Evolutionary conservation across 1,139 yeast genomes (phyloP), one percentile per base, ranked within the genome.

Genomic region (Diutina sp.): DNA sequence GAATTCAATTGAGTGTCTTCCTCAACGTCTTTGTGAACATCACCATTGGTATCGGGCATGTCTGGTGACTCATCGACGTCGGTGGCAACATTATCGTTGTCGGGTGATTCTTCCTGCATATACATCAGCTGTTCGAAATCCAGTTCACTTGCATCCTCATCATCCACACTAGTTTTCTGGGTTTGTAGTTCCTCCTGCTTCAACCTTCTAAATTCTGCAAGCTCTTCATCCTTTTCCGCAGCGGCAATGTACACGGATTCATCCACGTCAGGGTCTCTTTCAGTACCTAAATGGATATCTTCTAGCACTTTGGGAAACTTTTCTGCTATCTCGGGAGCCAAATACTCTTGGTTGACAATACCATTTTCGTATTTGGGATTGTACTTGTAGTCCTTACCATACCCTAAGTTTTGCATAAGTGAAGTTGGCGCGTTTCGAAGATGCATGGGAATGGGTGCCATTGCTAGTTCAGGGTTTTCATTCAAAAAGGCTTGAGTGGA

Each of bases 341-440:
- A 71, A 62, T 87, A 88, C 12, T 73, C 77, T 67, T 95, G 99
- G 50, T 71, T 66, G 1, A 89, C 95, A 55, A 72, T 68, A 0
- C 98, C 99, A 60, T 84, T 82, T 52, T 72, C 73, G 67, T 68
- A 93, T 60, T 81, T 78, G 0, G 99, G 99, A 62, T 90, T 90
- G 68, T 93, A 95, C 66, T 90, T 88, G 70, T 93, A 93, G 21
- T 83, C 84, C 57, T 84, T 81, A 11, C 90, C 87, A 66, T 90
- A 91, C 0, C 96, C 98, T 61, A 91, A 66, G 56, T 89, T 95
- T 59, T 83, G 79, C 99, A 93, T 91, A 56, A 95, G 73, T 61
- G 75, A 78, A 0, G 99, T 95, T 1, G 99, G 99, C 0, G 99
- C 98, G 68, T 93, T 93, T 59, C 98, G 77, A 46, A 93, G 73